These are phyloP conservation scores for Apiospora aurea DNA, from an alignment of 2,329 filamentous ascomycete genomes.

Conservation along the genomic window DNA sequence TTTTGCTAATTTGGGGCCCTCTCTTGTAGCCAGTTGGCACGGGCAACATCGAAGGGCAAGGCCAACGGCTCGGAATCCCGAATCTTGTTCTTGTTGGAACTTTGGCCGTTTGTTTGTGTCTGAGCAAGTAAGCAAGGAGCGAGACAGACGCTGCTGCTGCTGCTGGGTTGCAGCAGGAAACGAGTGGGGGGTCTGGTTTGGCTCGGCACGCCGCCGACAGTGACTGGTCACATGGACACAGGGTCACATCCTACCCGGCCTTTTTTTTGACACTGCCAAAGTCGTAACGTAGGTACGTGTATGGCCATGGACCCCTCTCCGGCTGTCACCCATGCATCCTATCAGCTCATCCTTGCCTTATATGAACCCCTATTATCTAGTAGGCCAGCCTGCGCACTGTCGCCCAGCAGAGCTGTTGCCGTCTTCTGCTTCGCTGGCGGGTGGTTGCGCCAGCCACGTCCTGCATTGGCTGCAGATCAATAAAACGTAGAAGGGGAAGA, in stretches of 20 bases:
- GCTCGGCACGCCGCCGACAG: conserved; percentile 15
- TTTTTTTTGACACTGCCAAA: not conserved
- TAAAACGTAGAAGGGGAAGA: not conserved
- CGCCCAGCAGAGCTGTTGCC: not conserved
- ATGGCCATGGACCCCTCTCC: conserved; percentile 13
- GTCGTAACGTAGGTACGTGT: not conserved
- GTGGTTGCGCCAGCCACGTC: not conserved
- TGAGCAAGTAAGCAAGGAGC: not conserved
- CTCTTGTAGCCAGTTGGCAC: not conserved
- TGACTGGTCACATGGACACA: not conserved
- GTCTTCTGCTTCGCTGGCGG: not conserved
- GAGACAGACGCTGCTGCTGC: not conserved
- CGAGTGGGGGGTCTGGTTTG: not conserved
- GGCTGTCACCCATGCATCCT: conserved; percentile 9
- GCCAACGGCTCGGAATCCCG: not conserved
- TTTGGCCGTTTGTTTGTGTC: not conserved
- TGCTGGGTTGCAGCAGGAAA: not conserved
- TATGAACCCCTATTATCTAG: conserved; percentile 13
- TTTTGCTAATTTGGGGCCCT: conserved; percentile 5
- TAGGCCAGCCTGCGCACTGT: conserved; percentile 4
- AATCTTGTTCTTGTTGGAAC: not conserved
- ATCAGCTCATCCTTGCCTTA: conserved; percentile 2
- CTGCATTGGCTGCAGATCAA: not conserved
- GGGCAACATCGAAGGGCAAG: not conserved
- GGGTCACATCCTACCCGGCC: not conserved